A percentile compares a stretch with the other conserved stretches of the same genome.
phyloP scores from a whole-genome alignment of 495 filamentous ascomycete genomes.

The Penicillium lagena region DNA sequence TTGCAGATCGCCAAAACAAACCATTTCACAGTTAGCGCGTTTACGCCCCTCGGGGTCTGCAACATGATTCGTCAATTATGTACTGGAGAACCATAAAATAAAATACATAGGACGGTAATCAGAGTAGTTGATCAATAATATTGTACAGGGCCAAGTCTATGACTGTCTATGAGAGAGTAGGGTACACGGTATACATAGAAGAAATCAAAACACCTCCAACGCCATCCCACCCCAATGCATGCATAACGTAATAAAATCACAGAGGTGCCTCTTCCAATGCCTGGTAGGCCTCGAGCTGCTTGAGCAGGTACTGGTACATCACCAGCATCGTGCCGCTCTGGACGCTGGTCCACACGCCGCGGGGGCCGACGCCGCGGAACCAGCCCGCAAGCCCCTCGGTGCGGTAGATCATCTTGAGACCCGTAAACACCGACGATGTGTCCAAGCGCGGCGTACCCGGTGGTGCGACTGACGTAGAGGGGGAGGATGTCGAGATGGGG shows the following conservation, averaged over 20 bases:
- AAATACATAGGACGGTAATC: background rate
- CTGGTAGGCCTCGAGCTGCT: conserved; percentile 56
- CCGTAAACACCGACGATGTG: conserved; percentile 82
- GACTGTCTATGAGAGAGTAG: background rate
- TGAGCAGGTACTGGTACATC: conserved; percentile 82
- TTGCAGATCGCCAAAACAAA: conserved; percentile 28
- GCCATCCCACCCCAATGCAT: conserved; percentile 8
- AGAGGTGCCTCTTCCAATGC: conserved; percentile 20
- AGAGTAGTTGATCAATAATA: background rate
- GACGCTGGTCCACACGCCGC: conserved; percentile 95
- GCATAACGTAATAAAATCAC: conserved; percentile 10
- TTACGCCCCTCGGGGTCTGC: background rate
- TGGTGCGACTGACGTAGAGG: conserved; percentile 68
- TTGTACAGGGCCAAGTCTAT: background rate
- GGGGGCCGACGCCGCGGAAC: conserved; percentile 91
- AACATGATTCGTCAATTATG: background rate
- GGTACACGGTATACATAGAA: conserved; percentile 2
- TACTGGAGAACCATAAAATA: conserved; percentile 1
- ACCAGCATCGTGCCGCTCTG: conserved; percentile 97
- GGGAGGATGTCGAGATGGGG: conserved; percentile 78
- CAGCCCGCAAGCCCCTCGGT: conserved; percentile 83
- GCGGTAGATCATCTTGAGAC: conserved; percentile 78
- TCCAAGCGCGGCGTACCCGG: conserved; percentile 71
- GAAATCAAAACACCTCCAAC: conserved; percentile 23
- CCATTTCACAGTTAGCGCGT: conserved; percentile 20